A percentile compares a stretch with the other conserved stretches of the same genome.
Evolutionary conservation across 192 early-diverging fungal species (phyloP).

Genomic region (Rhizophagus clarus): DNA sequence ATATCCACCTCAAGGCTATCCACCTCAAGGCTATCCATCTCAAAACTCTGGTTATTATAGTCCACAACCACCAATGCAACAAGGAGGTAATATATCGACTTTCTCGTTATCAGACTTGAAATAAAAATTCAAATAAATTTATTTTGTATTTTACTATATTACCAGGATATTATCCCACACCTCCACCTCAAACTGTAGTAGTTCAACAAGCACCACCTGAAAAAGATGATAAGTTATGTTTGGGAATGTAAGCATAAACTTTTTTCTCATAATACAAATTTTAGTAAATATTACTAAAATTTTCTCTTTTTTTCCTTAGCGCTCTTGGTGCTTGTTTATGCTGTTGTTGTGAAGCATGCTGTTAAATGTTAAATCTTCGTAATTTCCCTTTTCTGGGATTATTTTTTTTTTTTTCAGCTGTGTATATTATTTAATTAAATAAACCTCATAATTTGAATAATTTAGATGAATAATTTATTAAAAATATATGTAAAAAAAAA

Average conservation of each 20-base stretch:
- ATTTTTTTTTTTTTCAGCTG: no score
- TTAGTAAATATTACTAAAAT: neutral
- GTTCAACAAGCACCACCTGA: conserved; percentile 9
- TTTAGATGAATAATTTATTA: no score
- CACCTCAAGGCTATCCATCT: neutral
- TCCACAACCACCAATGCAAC: neutral
- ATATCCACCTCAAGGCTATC: neutral
- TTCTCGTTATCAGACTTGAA: neutral
- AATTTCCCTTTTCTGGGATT: no score
- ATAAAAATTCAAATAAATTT: neutral
- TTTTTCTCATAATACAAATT: neutral
- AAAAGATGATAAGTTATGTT: conserved; percentile 9
- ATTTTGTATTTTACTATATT: neutral
- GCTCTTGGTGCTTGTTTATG: conserved; percentile 20
- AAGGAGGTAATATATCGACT: neutral
- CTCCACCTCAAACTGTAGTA: conserved; percentile 14
- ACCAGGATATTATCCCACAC: conserved; percentile 1
- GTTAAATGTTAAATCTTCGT: neutral
- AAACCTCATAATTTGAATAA: no score
- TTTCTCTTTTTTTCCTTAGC: neutral
- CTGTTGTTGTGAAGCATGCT: conserved; percentile 7
- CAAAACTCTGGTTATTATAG: neutral
- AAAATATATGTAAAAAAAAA: no score
- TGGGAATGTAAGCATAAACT: conserved; percentile 3
- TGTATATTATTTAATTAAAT: no score